These are phyloP conservation scores for Aspergillus amoenus DNA, from an alignment of 2,329 filamentous ascomycete species.

Conservation along the genomic window DNA sequence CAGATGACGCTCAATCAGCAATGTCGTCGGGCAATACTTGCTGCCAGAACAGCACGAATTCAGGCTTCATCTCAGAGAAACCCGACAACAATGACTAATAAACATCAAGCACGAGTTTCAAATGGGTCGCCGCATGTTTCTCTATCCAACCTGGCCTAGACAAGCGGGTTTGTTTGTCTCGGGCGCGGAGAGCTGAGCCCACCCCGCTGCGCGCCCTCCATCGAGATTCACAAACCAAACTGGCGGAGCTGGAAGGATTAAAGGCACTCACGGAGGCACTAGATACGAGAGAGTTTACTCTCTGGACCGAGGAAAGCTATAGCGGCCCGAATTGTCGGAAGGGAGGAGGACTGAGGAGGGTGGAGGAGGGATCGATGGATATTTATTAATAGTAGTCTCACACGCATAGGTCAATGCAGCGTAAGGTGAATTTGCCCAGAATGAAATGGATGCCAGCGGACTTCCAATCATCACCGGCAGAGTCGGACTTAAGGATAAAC, in stretches of 20 bases:
- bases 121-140: constrained; percentile 1
- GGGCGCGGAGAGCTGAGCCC: constrained; percentile 9
- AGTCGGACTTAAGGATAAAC: constrained; percentile 8
- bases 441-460: neutral
- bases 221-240: constrained; percentile 5
- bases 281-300: neutral
- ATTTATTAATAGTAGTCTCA: constrained; percentile 18
- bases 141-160: constrained; percentile 6
- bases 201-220: constrained; percentile 19
- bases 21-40: constrained; percentile 15
- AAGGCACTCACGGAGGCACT: constrained; percentile 17
- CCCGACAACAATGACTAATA: constrained; percentile 4
- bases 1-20: constrained; percentile 14
- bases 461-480: constrained; percentile 7
- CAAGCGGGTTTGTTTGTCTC: constrained; percentile 6
- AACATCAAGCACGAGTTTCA: neutral
- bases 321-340: constrained; percentile 3
- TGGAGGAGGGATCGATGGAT: constrained; percentile 12
- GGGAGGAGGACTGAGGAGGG: neutral
- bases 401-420: constrained; percentile 2
- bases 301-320: neutral
- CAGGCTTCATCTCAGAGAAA: neutral
- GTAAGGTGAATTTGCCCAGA: constrained; percentile 2
- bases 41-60: constrained; percentile 4
- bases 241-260: constrained; percentile 4